Evolutionary conservation across 2,329 filamentous ascomycete genomes (phyloP).

Genomic region (Macroventuria anomochaeta): DNA sequence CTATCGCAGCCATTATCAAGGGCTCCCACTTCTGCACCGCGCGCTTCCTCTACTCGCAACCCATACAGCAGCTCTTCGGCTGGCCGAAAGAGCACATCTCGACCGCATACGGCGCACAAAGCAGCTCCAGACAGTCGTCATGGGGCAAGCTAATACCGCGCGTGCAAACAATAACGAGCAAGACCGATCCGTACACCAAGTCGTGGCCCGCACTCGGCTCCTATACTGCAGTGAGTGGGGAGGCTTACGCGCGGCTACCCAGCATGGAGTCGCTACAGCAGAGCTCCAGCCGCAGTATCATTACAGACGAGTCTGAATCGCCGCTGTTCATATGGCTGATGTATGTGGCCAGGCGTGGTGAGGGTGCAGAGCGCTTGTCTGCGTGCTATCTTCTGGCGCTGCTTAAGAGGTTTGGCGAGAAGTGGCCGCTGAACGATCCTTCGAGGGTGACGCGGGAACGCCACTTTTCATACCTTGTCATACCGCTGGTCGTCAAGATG

Average conservation of each 20-base stretch:
- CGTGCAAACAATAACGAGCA: slow-evolving; percentile 48
- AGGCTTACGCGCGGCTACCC: slow-evolving; percentile 40
- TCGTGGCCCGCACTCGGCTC: slow-evolving; percentile 54
- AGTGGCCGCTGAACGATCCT: slow-evolving; percentile 46
- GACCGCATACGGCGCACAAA: slow-evolving; percentile 26
- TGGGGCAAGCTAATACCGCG: slow-evolving; percentile 49
- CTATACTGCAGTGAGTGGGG: slow-evolving; percentile 35
- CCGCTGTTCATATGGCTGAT: slow-evolving; percentile 58
- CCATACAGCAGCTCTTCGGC: slow-evolving; percentile 45
- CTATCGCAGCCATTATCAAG: slow-evolving; percentile 76
- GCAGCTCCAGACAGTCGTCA: slow-evolving; percentile 23
- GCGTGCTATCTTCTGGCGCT: slow-evolving; percentile 51
- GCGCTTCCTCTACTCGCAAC: slow-evolving; percentile 59
- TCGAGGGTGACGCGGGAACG: slow-evolving; percentile 49
- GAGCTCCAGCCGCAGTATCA: slow-evolving; percentile 36
- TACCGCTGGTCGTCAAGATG: slow-evolving; percentile 58
- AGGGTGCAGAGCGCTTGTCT: slow-evolving; percentile 50
- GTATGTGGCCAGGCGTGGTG: slow-evolving; percentile 51
- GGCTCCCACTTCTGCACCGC: slow-evolving; percentile 80
- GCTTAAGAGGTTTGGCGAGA: slow-evolving; percentile 47
- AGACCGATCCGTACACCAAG: slow-evolving; percentile 50
- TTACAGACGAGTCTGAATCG: slow-evolving; percentile 54
- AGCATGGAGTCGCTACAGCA: slow-evolving; percentile 43
- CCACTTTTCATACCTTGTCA: slow-evolving; percentile 54
- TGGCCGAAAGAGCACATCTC: slow-evolving; percentile 36